Conservation (phyloP, 75 land plant species). For the Azolla pinnata region DNA sequence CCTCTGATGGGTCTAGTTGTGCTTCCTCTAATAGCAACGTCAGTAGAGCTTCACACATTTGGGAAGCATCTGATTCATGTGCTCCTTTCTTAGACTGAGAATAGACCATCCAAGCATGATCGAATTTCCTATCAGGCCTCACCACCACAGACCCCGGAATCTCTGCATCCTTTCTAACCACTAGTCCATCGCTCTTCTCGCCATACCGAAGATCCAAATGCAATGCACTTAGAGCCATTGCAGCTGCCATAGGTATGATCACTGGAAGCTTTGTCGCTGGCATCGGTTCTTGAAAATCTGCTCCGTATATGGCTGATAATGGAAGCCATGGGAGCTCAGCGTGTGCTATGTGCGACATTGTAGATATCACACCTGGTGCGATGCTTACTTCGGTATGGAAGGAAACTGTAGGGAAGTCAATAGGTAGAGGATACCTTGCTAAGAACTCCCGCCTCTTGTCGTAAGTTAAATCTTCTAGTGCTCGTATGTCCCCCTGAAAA, state of each 20-base stretch:
- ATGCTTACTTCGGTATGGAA: conserved; percentile 88
- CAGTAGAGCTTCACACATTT: conserved; percentile 90
- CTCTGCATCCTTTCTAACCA: conserved; percentile 85
- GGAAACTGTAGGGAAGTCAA: conserved; percentile 73
- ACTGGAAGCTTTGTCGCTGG: conserved; percentile 59
- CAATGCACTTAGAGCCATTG: conserved; percentile 90
- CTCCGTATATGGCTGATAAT: conserved; percentile 2
- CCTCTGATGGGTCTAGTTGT: too few species aligned
- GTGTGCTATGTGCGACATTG: conserved; percentile 88
- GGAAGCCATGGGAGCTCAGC: conserved; percentile 77
- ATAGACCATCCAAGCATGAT: conserved; percentile 99
- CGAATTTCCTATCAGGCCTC: conserved; percentile 64
- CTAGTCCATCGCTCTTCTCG: conserved; percentile 98
- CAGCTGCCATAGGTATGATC: conserved; percentile 81
- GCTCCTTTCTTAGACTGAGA: conserved; percentile 51
- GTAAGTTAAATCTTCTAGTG: conserved; percentile 90
- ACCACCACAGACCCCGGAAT: conserved; percentile 94
- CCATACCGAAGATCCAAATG: conserved; percentile 75
- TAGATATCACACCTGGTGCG: conserved; percentile 60
- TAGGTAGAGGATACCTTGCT: conserved; percentile 52
- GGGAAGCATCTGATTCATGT: conserved; percentile 61
- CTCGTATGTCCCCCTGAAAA: conserved; percentile 75
- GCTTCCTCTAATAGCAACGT: conserved; percentile 60
- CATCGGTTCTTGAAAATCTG: conserved; percentile 18
- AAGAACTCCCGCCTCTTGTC: conserved; percentile 73